Base-by-base conservation (phyloP, 441 rosid species). In the Brassica balearica region DNA sequence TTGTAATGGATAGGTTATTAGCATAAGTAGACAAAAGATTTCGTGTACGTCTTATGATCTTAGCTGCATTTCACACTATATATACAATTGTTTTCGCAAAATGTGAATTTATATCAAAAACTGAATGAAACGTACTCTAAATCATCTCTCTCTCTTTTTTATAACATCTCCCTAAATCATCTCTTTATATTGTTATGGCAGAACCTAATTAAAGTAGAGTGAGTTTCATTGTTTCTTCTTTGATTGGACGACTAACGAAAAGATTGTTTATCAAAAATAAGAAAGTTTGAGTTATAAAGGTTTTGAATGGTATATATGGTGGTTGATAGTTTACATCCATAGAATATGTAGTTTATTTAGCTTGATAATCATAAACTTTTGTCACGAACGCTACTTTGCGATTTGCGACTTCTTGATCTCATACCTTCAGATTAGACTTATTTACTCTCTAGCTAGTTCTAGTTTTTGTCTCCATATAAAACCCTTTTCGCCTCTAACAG, bases 41-140 rank as follows among this genome's bases (percentile, higher is more conserved):
- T 61, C 69, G 74, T 76, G 64, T 53, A 76, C 79, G 69, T 63
- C 71, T 20, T 63, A 63, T 63, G n/a, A 22, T 55, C 60, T 15
- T 55, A 15, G 60, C 20, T 55, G 17, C 10, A 8, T 15, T 6
- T 17, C 23, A 55, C 20, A 53, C 9, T 53, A 53, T 55, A 12
- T 46, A 53, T 46, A 55, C 3, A 55, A 55, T 55, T 55, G 60
- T 55, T 55, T 55, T 55, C 60, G 9, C 23, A 17, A 55, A 55
- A 8, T 55, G 60, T 55, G 60, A 7, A 15, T 55, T 53, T 55
- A 55, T 15, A 17, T 1, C 1, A 15, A 15, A 15, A 55, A 15
- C 58, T 53, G 19, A 55, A 17, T 55, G 60, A 55, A 55, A 55
- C 23, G 60, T 15, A 15, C 60, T 3, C 58, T 6, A 14, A 51